Evolutionary conservation across 192 early-diverging fungal genomes (phyloP), one percentile per base, ranked within the genome.

Genomic region (Glomus cerebriforme): DNA sequence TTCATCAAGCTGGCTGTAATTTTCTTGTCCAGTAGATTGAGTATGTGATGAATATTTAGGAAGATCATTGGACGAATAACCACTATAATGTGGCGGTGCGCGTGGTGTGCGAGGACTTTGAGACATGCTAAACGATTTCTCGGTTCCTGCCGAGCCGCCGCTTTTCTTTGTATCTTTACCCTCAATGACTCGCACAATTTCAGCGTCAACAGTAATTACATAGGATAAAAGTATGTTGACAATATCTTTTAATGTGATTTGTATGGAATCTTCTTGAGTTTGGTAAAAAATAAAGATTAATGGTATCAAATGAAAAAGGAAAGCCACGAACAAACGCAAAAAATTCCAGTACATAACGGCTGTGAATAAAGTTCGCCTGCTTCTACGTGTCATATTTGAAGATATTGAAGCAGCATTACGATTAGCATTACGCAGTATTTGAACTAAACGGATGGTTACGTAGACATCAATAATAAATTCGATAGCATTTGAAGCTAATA

Each of bases 271-370:
- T 29, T 54, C n/a, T 15, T 22, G 3, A 43, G 22, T 43, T 17
- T 10, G 1, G 4, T 39, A 0, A 37, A 2, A 12, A 26, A 31
- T 19, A 19, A 29, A 26, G 10, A 22, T 8, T 39, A n/a, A n/a
- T n/a, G 32, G 24, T 24, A 47, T 26, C 1, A 49, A 12, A 67
- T 75, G 10, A 29, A n/a, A 32, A 32, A 39, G 3, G 9, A 77
- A 49, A 3, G 76, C 64, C 0, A 54, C 3, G 24, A 67, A 66
- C n/a, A 77, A 4, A 32, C 76, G 27, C 19, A 77, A 4, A 34
- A 77, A 77, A 67, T 77, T 77, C 76, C 76, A 77, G 22, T 77
- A 77, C 76, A 77, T 77, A 7, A 77, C 76, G 10, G 76, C 64
- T 6, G 76, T 77, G 22, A 77, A 77, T 58, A 77, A 54, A 24